Evolutionary conservation across 164 flowering plant genomes (phyloP), one percentile per base, ranked within the genome.

Genomic region (Sextonia rubra): DNA sequence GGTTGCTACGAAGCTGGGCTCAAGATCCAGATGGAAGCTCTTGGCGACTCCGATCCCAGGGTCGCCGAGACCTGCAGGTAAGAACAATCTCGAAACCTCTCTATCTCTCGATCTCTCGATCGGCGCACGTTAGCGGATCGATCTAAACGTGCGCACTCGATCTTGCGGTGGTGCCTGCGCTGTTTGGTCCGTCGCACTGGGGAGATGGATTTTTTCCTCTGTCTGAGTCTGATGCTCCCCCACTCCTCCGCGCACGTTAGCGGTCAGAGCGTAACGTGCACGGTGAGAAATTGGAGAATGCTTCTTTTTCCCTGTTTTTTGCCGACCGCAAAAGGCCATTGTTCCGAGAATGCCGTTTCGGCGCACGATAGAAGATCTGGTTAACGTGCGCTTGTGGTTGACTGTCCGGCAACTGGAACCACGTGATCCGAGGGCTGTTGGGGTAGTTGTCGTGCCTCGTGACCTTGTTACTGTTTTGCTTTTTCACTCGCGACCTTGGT

Each of bases 21-120:
- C 75, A 83, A 86, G 86, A 88, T 93, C 64, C 99, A 96, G 87
- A 90, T 86, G 69, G 89, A 86, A 70, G 83, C 97, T 3, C 77
- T 96, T 60, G 99, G 99, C 1, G 97, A 90, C 65, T 81, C 88
- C 0, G 99, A 93, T 90, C 94, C 99, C 2, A 80, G 98, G 73
- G 99, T 96, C 67, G 98, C 97, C 0, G 99, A 96, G 82, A 93
- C 98, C 81, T 93, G 98, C 90, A 86, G 99, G 99, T 94, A 47
- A 48, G 11, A 61, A n/a, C 55, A 26, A 11, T 29, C 30, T 20
- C 6, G n/a, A n/a, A n/a, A n/a, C 30, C 26, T 20, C 52, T 37
- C 69, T n/a, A 24, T 9, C 47, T 15, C 69, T 44, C 49, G 9
- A 0, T 11, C 64, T 11, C 64, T 61, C 64, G 22, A 7, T 66